Conservation (phyloP, 2,329 filamentous ascomycete species). For the Chaetothyriales sp. region DNA sequence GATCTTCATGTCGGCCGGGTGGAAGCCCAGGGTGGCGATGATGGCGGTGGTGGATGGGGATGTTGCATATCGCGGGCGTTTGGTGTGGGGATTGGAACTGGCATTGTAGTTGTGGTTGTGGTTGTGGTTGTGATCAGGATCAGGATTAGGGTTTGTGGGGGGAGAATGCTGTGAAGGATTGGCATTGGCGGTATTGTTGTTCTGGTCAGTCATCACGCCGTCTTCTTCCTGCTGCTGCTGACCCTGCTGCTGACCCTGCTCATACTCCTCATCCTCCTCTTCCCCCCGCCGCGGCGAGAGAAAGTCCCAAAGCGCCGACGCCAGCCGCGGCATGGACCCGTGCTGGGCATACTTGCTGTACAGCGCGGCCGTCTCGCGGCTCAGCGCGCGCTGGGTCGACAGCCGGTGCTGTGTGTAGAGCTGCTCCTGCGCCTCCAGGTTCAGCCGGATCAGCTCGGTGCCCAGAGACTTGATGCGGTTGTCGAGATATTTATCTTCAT, state of each 20-base stretch:
- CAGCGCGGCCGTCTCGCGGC: constrained; percentile 5
- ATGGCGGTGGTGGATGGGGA: not conserved
- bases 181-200: not conserved
- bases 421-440: constrained; percentile 10
- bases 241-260: not conserved
- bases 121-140: not conserved
- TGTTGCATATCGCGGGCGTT: not conserved
- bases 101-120: not conserved
- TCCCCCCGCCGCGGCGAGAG: not conserved
- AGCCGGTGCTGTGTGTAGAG: constrained; percentile 7
- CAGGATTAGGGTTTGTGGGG: too few relatives aligned
- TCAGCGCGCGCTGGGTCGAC: constrained; percentile 9
- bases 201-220: not conserved
- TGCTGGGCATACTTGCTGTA: constrained; percentile 12
- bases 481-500: not conserved
- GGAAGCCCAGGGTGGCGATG: not conserved
- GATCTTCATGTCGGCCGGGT: not conserved
- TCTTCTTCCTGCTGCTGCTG: not conserved
- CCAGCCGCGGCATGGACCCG: constrained; percentile 13
- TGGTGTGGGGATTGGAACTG: not conserved
- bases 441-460: constrained; percentile 5
- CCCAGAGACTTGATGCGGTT: constrained; percentile 5
- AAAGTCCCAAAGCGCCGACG: constrained; percentile 8
- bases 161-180: too few relatives aligned
- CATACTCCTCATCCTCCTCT: too few relatives aligned